Conservation (phyloP, 2,329 filamentous ascomycete genomes). For the Apiospora aurea region DNA sequence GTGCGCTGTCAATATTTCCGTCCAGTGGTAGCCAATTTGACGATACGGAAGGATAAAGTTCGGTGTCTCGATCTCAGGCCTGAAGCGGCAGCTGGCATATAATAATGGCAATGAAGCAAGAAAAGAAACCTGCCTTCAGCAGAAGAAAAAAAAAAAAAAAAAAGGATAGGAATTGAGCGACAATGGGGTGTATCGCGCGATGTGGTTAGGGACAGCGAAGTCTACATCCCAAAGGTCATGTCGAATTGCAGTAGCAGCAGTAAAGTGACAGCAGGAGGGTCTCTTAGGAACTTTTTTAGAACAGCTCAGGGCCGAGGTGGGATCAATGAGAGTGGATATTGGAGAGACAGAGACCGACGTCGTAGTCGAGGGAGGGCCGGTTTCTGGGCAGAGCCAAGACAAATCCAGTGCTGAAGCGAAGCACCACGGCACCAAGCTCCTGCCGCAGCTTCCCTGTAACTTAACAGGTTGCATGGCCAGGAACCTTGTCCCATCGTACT, state of each 20-base stretch:
- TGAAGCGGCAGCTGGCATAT: background rate
- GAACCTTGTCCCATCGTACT: constrained; percentile 4
- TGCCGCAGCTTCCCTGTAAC: background rate
- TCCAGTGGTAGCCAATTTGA: background rate
- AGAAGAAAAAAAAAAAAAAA: background rate
- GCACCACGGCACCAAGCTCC: background rate
- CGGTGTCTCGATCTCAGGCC: background rate
- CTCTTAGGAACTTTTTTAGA: constrained; percentile 11
- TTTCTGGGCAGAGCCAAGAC: constrained; percentile 2
- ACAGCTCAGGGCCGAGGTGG: background rate
- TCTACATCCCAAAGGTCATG: background rate
- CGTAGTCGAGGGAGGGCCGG: background rate
- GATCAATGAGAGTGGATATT: background rate
- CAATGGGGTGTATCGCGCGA: background rate
- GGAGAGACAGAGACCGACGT: background rate
- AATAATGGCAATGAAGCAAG: background rate
- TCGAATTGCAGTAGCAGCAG: background rate
- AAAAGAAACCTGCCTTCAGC: background rate
- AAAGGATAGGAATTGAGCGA: background rate
- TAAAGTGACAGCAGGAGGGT: background rate
- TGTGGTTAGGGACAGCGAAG: background rate
- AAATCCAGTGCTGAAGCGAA: constrained; percentile 8
- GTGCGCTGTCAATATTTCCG: background rate
- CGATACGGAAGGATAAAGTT: background rate
- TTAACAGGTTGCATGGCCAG: background rate